Base-by-base conservation (phyloP, 1,139 yeast genomes). In the Suhomyces chickasaworum region DNA sequence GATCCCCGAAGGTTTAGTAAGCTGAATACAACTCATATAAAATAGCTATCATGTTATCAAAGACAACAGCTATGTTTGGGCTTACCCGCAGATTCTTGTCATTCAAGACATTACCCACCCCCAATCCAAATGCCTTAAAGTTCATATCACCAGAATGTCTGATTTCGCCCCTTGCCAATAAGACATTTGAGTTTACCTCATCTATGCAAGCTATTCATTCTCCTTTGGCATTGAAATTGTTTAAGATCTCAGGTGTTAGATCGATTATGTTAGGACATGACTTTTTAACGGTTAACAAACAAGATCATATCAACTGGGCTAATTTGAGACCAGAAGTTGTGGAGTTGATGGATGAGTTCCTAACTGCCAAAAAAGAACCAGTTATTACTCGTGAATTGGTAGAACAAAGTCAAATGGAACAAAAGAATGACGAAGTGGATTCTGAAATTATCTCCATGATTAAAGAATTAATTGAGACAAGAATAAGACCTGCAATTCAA, bases 111-210 rank as follows among this genome's bases (percentile, higher is more conserved):
- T 59, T 64, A 35, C 66, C 87, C 3, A 93, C 99, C 0, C 99
- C 99, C 3, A 93, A 93, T 59, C 91, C 84, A 35, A 88, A 93
- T 65, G 98, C 99, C 0, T 71, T 93, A 50, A 93, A 93, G 68
- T 93, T 90, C 57, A 65, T 78, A 12, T 71, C 83, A 2, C 70
- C 69, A 17, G 80, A 77, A 44, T 63, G 61, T 44, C 57, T 61
- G 12, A 76, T 80, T 50, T 68, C 89, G 18, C 97, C 99, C 1
- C 76, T 87, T 7, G 83, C 80, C 41, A 73, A 77, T 44, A 77
- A 77, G 54, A 75, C 83, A 3, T 79, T 78, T 50, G 82, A 89
- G 69, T 84, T 84, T 63, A 72, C 89, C 22, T 77, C 84, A 46
- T 81, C 96, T 6, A 67, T 86, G 49, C 84, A 84, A 60, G 83